Base-by-base conservation (phyloP, 192 early-diverging fungal species). In the Dissophora globulifera region DNA sequence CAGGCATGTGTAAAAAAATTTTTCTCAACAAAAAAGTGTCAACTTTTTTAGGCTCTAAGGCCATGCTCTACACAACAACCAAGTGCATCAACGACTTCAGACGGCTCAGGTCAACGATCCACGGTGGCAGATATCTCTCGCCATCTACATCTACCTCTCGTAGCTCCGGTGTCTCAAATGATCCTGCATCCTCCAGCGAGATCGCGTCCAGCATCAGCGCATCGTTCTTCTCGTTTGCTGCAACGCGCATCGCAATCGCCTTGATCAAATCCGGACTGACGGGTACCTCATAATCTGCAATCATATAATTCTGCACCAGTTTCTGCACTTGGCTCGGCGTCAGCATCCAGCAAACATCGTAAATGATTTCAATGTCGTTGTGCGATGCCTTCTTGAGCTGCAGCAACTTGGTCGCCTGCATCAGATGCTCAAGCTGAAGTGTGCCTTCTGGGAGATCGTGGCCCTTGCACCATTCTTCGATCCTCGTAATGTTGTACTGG, bases 401-500 rank as follows among this genome's bases (percentile, higher is more conserved):
- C 60, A 99, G 69, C 25, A 99, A 83, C 85, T 99, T 98, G 53
- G 96, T 96, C 10, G 96, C 94, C 80, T 99, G 96, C 79, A 96
- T 87, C 58, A 99, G 80, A 60, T 95, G 94, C 72, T 98, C 96
- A 4, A 96, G 81, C 70, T 98, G 95, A 57, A 97, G 83, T 2
- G 86, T 90, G 38, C 91, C 89, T 78, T 99, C 98, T 26, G 92
- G 85, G 19, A 97, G 92, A 33, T 90, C 91, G 78, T 98, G 95
- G 20, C 92, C 89, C 79, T 96, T 96, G 88, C 96, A 98, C 98
- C 98, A 99, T 78, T 99, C 98, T 80, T 98, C 95, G 62, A 99
- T 88, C 20, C 96, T 88, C 3, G 94, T 93, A 46, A 98, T 91
- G 61, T 99, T 99, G 84, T 97, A 99, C 84, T 98, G 96, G 69